These are phyloP conservation scores for Taiwanofungus camphoratus DNA, from an alignment of 1,284 basidiomycete genomes.

Conservation along the genomic window DNA sequence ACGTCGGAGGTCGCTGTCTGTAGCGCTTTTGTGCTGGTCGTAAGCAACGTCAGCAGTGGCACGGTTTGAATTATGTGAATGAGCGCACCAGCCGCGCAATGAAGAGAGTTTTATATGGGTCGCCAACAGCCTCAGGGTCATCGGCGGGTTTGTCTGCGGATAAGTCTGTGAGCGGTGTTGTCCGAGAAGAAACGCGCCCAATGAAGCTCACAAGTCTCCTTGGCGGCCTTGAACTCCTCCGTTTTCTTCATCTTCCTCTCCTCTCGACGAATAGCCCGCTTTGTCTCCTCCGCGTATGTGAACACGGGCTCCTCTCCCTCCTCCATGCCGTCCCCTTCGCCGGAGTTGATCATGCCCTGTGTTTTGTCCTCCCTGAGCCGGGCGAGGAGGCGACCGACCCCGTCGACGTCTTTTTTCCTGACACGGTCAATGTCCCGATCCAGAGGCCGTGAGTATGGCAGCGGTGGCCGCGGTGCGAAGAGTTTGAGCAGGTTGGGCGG, in stretches of 20 bases:
- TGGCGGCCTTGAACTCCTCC: constrained; percentile 77
- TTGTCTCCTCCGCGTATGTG: constrained; percentile 74
- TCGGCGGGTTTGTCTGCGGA: constrained; percentile 81
- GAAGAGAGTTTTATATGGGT: constrained; percentile 98
- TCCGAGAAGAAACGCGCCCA: not conserved
- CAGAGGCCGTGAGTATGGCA: constrained; percentile 80
- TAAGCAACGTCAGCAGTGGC: constrained; percentile 14
- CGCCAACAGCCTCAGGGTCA: constrained; percentile 90
- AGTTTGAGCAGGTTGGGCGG: constrained; percentile 93
- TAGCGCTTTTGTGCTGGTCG: constrained; percentile 77
- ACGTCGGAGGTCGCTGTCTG: constrained; percentile 85
- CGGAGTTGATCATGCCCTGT: constrained; percentile 53
- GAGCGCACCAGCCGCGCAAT: constrained; percentile 80
- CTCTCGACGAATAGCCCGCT: constrained; percentile 72
- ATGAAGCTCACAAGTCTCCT: constrained; percentile 81
- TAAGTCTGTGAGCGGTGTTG: not conserved
- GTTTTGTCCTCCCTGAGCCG: constrained; percentile 75
- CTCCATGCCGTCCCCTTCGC: constrained; percentile 59
- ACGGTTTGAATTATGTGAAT: constrained; percentile 1
- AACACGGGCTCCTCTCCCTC: constrained; percentile 76
- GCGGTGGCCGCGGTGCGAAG: constrained; percentile 86
- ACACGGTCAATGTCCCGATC: constrained; percentile 79
- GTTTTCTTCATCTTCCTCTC: constrained; percentile 74
- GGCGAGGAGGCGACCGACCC: constrained; percentile 71
- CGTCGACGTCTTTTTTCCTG: constrained; percentile 61